These are phyloP conservation scores for Ceratobasidium sp. DNA, from an alignment of 1,284 basidiomycete species.

Conservation along the genomic window DNA sequence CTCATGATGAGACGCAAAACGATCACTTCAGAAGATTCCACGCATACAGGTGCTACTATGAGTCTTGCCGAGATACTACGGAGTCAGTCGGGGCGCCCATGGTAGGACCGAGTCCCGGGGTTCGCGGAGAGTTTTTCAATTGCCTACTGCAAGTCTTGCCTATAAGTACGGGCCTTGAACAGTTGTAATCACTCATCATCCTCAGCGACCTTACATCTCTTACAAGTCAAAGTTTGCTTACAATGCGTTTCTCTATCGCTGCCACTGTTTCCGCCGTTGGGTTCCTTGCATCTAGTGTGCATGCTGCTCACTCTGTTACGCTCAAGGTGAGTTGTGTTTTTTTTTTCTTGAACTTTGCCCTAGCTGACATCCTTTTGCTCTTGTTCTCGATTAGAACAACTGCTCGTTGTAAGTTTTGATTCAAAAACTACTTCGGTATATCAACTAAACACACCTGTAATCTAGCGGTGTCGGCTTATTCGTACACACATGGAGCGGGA, in stretches of 20 bases:
- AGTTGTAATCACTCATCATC: neutral
- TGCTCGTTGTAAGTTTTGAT: slow-evolving; percentile 19
- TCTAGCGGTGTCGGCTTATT: slow-evolving; percentile 5
- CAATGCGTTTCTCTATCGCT: slow-evolving; percentile 19
- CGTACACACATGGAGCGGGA: slow-evolving; percentile 35
- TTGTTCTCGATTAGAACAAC: slow-evolving; percentile 9
- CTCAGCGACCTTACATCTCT: neutral
- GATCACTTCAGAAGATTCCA: too few relatives aligned
- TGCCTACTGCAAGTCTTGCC: neutral
- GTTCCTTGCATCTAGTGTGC: slow-evolving; percentile 20
- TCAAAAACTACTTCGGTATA: neutral
- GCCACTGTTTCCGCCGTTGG: slow-evolving; percentile 3
- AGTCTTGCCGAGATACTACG: too few relatives aligned
- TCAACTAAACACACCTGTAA: neutral
- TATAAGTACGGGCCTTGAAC: neutral
- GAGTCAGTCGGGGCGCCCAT: too few relatives aligned
- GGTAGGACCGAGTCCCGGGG: too few relatives aligned
- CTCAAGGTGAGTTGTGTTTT: neutral
- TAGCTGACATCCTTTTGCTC: neutral
- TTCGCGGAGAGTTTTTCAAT: too few relatives aligned
- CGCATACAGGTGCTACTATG: too few relatives aligned
- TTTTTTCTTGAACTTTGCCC: neutral
- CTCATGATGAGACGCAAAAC: too few relatives aligned
- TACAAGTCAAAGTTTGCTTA: neutral
- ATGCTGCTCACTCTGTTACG: slow-evolving; percentile 14